These are phyloP conservation scores for Orychophragmus violaceus DNA, from an alignment of 345 rosid genomes.

Conservation along the genomic window DNA sequence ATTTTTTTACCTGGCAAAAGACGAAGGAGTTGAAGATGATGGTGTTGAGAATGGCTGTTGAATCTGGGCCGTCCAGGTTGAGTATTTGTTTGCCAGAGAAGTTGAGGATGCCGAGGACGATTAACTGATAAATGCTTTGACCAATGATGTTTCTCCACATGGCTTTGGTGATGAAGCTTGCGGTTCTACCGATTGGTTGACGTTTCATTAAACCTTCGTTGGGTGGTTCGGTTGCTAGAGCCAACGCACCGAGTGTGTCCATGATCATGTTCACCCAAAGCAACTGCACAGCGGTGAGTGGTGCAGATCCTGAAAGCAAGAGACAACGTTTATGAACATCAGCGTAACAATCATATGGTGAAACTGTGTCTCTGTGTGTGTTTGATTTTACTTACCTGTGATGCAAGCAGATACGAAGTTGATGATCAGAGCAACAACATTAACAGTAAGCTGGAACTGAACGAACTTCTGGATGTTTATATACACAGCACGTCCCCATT, in stretches of 20 bases:
- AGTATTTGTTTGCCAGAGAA: constrained; percentile 57
- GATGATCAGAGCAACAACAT: constrained; percentile 78
- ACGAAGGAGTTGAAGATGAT: constrained; percentile 86
- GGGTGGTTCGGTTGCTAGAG: constrained; percentile 85
- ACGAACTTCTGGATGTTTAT: constrained; percentile 97
- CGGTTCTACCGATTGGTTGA: constrained; percentile 45
- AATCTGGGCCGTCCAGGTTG: constrained; percentile 53
- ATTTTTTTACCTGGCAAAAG: constrained; percentile 70
- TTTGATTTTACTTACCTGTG: constrained; percentile 41
- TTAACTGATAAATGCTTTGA: constrained; percentile 79
- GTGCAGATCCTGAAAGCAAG: constrained; percentile 54
- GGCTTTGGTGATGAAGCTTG: constrained; percentile 68
- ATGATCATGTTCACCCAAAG: constrained; percentile 93
- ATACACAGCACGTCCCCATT: constrained; percentile 93
- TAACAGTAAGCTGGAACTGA: constrained; percentile 96
- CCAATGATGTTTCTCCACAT: constrained; percentile 98
- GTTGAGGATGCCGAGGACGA: constrained; percentile 53
- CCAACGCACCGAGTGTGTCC: constrained; percentile 87
- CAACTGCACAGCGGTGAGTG: constrained; percentile 80
- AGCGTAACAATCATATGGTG: constrained; percentile 13
- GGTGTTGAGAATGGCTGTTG: constrained; percentile 56
- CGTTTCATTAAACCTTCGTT: constrained; percentile 66
- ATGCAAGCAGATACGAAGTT: constrained; percentile 81
- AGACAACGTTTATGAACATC: not conserved
- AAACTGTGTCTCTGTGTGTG: not conserved